Conservation (phyloP, 2,329 filamentous ascomycete genomes). For the Phialophora macrospora region DNA sequence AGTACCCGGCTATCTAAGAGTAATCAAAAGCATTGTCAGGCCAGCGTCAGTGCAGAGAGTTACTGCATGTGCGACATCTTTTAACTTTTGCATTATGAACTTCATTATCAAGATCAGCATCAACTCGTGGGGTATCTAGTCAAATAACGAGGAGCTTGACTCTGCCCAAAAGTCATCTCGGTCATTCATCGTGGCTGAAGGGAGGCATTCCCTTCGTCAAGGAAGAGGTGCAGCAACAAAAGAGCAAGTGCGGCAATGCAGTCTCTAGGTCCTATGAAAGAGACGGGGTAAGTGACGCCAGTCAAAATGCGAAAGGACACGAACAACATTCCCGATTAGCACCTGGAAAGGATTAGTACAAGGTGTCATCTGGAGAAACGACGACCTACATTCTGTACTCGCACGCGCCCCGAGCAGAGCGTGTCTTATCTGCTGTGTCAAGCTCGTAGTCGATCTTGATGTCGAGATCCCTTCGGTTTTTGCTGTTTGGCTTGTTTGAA, state of each 20-base stretch:
- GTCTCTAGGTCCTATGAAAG: conserved; percentile 36
- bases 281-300: conserved; percentile 32
- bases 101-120: conserved; percentile 52
- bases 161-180: conserved; percentile 34
- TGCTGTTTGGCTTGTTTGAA: conserved; percentile 83
- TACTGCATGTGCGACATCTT: neutral
- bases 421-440: conserved; percentile 72
- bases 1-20: neutral
- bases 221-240: neutral
- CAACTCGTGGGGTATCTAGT: conserved; percentile 57
- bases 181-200: conserved; percentile 35
- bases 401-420: conserved; percentile 70
- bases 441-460: conserved; percentile 85
- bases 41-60: neutral
- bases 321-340: conserved; percentile 21
- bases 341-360: conserved; percentile 24
- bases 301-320: neutral
- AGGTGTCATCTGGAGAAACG: neutral
- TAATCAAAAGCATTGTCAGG: neutral
- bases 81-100: conserved; percentile 24
- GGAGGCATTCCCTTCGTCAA: conserved; percentile 1
- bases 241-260: conserved; percentile 14
- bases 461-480: conserved; percentile 94
- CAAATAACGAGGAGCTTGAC: conserved; percentile 55
- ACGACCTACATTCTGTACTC: conserved; percentile 70